Percentiles rank a stretch among this genome's conserved stretches.
These are phyloP conservation scores for Flaveria sonorensis DNA, from an alignment of 129 eudicot genomes.

Conservation along the genomic window DNA sequence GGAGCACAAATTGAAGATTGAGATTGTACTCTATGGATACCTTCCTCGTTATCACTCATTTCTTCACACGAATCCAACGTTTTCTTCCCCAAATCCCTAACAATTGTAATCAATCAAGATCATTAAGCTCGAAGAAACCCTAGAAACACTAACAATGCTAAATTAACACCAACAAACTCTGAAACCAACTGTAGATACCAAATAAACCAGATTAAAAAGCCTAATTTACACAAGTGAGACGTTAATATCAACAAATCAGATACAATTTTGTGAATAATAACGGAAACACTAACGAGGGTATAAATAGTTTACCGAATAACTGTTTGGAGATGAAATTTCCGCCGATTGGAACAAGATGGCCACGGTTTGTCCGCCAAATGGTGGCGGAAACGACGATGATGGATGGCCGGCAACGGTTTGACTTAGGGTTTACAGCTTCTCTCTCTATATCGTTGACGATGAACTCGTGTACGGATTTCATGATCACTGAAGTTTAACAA, in stretches of 20 bases:
- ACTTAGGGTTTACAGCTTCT: neutral
- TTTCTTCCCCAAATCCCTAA: conserved; percentile 9
- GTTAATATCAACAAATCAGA: conserved; percentile 17
- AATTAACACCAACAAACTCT: conserved; percentile 17
- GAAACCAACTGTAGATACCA: conserved; percentile 6
- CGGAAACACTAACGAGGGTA: conserved; percentile 18
- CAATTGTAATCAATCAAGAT: conserved; percentile 13
- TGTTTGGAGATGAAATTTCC: conserved; percentile 10
- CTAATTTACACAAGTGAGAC: conserved; percentile 14
- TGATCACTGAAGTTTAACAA: neutral
- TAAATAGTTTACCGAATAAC: conserved; percentile 27
- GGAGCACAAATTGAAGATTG: conserved; percentile 61
- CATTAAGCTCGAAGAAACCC: neutral
- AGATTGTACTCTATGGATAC: conserved; percentile 53
- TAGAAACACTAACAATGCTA: neutral
- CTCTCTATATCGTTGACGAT: neutral
- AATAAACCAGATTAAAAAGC: conserved; percentile 2
- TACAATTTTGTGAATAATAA: conserved; percentile 3
- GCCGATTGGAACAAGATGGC: conserved; percentile 29
- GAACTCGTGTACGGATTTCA: neutral
- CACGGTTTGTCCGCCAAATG: conserved; percentile 57
- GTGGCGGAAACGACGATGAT: conserved; percentile 47
- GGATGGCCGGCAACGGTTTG: conserved; percentile 30
- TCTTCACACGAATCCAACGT: neutral
- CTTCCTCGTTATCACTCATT: conserved; percentile 75